phyloP scores from a whole-genome alignment of 1,284 basidiomycete genomes.

The Schizophyllum commune region DNA sequence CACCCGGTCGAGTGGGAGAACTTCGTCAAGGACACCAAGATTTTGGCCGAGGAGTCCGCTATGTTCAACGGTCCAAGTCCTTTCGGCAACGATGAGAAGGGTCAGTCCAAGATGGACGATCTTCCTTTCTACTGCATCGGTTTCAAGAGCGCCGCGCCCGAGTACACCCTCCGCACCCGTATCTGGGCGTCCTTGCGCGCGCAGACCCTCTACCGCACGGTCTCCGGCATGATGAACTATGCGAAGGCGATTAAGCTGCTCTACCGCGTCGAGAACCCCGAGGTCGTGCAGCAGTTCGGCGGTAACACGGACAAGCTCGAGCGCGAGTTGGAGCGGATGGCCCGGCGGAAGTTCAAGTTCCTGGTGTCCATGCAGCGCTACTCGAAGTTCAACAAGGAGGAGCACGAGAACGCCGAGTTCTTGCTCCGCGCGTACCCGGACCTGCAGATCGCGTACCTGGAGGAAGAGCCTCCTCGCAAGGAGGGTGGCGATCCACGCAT shows the following conservation, averaged over 20 bases:
- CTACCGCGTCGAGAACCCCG: constrained; percentile 98
- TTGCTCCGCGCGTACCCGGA: constrained; percentile 98
- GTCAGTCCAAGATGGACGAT: constrained; percentile 82
- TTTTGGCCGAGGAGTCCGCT: constrained; percentile 92
- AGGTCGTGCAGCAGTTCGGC: constrained; percentile 94
- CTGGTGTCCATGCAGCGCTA: constrained; percentile 99
- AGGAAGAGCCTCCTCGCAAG: constrained; percentile 91
- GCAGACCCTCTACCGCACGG: constrained; percentile 97
- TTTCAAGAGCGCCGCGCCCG: constrained; percentile 97
- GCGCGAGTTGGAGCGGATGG: constrained; percentile 95
- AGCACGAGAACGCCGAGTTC: constrained; percentile 99
- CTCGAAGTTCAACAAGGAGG: constrained; percentile 99
- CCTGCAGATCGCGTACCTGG: constrained; percentile 96
- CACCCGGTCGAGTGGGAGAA: constrained; percentile 99
- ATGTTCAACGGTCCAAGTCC: constrained; percentile 79
- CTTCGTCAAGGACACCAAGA: constrained; percentile 99
- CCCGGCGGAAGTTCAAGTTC: constrained; percentile 98
- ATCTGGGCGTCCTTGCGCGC: constrained; percentile 99
- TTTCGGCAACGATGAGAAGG: constrained; percentile 84
- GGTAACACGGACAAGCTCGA: constrained; percentile 98
- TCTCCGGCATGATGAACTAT: constrained; percentile 99
- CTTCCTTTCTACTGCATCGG: constrained; percentile 98
- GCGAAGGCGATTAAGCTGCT: constrained; percentile 99
- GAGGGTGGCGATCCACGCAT: constrained; percentile 94
- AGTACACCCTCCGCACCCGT: constrained; percentile 96